Conservation (phyloP, 2,329 filamentous ascomycete species). For the Bipolaris sorokiniana region DNA sequence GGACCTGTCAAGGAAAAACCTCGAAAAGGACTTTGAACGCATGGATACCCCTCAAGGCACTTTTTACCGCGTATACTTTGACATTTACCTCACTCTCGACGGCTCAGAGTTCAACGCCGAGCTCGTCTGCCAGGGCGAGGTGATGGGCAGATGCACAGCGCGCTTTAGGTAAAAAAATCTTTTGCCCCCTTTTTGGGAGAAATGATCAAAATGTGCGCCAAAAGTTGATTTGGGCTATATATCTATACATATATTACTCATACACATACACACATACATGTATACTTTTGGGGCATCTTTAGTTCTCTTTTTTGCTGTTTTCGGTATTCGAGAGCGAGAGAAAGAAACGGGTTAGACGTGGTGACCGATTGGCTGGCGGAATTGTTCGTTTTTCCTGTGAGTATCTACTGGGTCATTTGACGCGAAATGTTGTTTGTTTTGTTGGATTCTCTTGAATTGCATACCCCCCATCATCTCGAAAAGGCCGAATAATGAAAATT, state of each 20-base stretch:
- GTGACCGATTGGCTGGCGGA: not conserved
- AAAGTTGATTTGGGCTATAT: slow-evolving; percentile 2
- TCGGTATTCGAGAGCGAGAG: not conserved
- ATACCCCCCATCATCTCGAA: not conserved
- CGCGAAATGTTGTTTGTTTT: not conserved
- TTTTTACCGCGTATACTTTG: slow-evolving; percentile 69
- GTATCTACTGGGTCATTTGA: not conserved
- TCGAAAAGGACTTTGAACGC: slow-evolving; percentile 98
- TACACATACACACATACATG: not conserved
- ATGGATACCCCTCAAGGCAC: slow-evolving; percentile 97
- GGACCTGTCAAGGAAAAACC: slow-evolving; percentile 94
- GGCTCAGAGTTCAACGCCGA: slow-evolving; percentile 98
- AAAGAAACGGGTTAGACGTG: not conserved
- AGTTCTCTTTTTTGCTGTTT: not conserved
- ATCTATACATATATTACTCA: not conserved
- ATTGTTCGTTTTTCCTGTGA: not conserved
- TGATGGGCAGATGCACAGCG: slow-evolving; percentile 96
- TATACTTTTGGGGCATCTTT: not conserved
- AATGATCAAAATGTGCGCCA: not conserved
- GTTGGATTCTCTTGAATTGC: not conserved
- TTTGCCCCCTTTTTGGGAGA: not conserved
- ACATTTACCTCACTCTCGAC: slow-evolving; percentile 85
- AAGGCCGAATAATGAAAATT: not conserved
- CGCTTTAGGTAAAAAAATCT: slow-evolving; percentile 68
- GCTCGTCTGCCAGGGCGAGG: slow-evolving; percentile 97